Evolutionary conservation across 1,284 basidiomycete species (phyloP), one percentile per base, ranked within the genome.

Genomic region (Microbotryum silenes-acaulis): DNA sequence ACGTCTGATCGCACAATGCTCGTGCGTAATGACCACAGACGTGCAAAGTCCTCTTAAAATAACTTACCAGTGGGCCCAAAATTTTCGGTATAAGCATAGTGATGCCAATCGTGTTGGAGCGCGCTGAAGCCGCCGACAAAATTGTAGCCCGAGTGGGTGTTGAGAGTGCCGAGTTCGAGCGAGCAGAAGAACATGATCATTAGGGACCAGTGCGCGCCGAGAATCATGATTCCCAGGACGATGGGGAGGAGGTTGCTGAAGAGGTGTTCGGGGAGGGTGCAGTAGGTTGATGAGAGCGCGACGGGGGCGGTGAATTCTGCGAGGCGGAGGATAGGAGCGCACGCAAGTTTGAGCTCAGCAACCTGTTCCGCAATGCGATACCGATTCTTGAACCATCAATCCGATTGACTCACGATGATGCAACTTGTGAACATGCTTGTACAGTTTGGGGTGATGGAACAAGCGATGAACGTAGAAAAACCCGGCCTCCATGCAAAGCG

Each of bases 281-380:
- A 67, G 33, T 63, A 66, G 20, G 65, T 66, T 20, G 65, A 54
- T 3, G 64, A 54, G 27, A 67, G 46, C 9, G 55, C 65, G n/a
- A 66, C 53, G 4, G 65, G 65, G 9, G 65, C 65, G 5, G 65
- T 66, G 64, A 61, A 54, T 23, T 58, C 51, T 45, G 44, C 14
- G 16, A 42, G 10, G 37, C 10, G 37, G 16, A 42, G 31, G 4
- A 42, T 4, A 42, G 37, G 37, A 42, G 37, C 37, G 4, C 37
- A 42, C 16, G 31, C 37, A 42, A 31, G 31, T 31, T 42, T 8
- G 37, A 12, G 37, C 5, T 42, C 37, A 42, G 37, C 37, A 42
- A 31, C 37, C 14, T 42, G 14, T 14, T 42, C 12, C 16, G 37
- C 37, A 5, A 42, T 18, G 16, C 37, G 16, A 42, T 6, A 42